phyloP scores from a whole-genome alignment of 768 basidiomycete genomes.

The Hysterangium stoloniferum region DNA sequence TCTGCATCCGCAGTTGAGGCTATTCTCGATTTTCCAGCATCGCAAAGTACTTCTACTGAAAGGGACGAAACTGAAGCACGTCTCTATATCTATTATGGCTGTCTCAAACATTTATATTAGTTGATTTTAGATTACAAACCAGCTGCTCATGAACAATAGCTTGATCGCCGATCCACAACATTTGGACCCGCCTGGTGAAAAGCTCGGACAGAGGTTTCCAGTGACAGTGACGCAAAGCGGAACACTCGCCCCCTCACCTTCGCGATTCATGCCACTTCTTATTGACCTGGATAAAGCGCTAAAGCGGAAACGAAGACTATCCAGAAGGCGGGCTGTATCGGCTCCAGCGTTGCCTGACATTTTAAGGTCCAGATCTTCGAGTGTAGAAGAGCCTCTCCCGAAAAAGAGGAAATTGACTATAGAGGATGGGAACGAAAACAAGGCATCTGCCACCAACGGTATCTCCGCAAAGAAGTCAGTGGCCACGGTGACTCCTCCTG shows the following conservation, averaged over 20 bases:
- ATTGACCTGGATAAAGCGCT: neutral
- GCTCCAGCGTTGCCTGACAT: no score
- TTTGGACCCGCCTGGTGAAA: neutral
- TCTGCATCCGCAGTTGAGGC: no score
- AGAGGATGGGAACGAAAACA: neutral
- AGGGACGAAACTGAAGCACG: no score
- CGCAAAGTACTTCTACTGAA: no score
- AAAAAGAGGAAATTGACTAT: neutral
- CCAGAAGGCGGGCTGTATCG: no score
- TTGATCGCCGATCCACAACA: neutral
- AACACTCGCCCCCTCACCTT: neutral
- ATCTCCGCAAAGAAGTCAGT: neutral
- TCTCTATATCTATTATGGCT: neutral
- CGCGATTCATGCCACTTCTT: neutral
- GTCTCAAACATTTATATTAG: neutral
- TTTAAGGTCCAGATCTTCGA: no score
- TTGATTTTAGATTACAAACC: neutral
- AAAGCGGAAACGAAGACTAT: conserved; percentile 1
- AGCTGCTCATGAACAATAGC: neutral
- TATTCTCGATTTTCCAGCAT: no score
- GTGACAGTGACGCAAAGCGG: no score
- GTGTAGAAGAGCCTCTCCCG: neutral
- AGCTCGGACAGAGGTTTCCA: neutral
- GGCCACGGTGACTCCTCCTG: neutral
- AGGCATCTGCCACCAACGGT: neutral